Conservation (phyloP, 1,284 basidiomycete genomes). For the Trichosporon sp. region DNA sequence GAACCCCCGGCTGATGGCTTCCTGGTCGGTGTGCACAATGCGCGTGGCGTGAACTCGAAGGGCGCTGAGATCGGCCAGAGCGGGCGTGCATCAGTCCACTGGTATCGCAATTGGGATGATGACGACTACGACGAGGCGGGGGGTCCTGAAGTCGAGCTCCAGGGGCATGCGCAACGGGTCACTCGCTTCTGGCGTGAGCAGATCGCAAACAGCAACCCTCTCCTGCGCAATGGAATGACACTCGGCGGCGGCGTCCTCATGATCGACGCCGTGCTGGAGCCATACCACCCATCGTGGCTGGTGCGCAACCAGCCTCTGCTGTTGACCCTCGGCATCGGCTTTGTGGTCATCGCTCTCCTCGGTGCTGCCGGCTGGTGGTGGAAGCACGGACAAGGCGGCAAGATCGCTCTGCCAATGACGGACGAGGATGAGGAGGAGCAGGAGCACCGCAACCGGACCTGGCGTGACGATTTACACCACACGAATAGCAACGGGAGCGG, state of each 20-base stretch:
- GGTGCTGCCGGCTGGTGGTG: constrained; percentile 62
- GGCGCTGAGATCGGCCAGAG: constrained; percentile 69
- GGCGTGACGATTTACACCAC: background rate
- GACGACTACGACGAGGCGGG: constrained; percentile 30
- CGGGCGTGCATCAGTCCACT: constrained; percentile 66
- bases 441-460: background rate
- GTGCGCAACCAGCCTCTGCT: constrained; percentile 39
- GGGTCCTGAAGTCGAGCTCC: background rate
- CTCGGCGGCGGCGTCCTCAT: constrained; percentile 74
- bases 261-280: constrained; percentile 74
- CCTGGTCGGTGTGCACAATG: constrained; percentile 84
- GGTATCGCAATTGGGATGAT: constrained; percentile 24
- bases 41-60: constrained; percentile 63
- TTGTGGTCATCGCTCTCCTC: constrained; percentile 54
- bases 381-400: constrained; percentile 24
- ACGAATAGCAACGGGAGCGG: background rate
- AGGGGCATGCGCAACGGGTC: background rate
- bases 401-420: constrained; percentile 52
- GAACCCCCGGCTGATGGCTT: constrained; percentile 42
- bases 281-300: constrained; percentile 82
- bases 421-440: constrained; percentile 73
- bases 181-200: background rate
- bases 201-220: background rate
- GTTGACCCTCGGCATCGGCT: background rate
- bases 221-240: constrained; percentile 39